A percentile compares a stretch with the other conserved stretches of the same genome.
These are phyloP conservation scores for Arthrobotrys conoides DNA, from an alignment of 2,329 filamentous ascomycete species.

Conservation along the genomic window DNA sequence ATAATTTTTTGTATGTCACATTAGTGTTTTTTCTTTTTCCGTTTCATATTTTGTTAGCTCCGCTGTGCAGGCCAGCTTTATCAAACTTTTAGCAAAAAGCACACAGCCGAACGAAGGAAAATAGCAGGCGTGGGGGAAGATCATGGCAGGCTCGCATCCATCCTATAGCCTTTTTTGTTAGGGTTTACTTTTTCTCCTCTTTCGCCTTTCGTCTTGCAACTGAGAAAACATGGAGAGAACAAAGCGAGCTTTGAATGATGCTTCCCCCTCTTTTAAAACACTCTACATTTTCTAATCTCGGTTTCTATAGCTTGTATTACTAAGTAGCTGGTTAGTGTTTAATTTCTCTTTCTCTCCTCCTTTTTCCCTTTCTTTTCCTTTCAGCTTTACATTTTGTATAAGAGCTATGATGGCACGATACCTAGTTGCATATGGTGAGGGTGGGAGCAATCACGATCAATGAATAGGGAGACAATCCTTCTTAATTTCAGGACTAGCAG, in stretches of 20 bases:
- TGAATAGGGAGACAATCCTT: too few species aligned
- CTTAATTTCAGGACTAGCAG: too few species aligned
- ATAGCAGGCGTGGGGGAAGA: not conserved
- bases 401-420: too few species aligned
- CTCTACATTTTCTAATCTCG: not conserved
- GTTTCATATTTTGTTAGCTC: not conserved
- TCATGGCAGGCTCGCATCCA: not conserved
- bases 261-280: not conserved
- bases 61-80: not conserved
- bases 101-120: not conserved
- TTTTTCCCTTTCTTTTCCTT: not conserved
- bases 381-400: too few species aligned
- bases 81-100: not conserved
- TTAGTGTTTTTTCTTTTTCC: not conserved
- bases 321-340: not conserved
- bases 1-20: not conserved
- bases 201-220: not conserved
- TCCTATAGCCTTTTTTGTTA: not conserved
- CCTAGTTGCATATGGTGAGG: too few species aligned
- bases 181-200: not conserved
- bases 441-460: too few species aligned
- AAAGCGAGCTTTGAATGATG: not conserved
- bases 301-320: too few species aligned
- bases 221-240: not conserved
- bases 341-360: not conserved